Conservation (phyloP, 1,139 yeast genomes). For the Yamadazyma taylorii region DNA sequence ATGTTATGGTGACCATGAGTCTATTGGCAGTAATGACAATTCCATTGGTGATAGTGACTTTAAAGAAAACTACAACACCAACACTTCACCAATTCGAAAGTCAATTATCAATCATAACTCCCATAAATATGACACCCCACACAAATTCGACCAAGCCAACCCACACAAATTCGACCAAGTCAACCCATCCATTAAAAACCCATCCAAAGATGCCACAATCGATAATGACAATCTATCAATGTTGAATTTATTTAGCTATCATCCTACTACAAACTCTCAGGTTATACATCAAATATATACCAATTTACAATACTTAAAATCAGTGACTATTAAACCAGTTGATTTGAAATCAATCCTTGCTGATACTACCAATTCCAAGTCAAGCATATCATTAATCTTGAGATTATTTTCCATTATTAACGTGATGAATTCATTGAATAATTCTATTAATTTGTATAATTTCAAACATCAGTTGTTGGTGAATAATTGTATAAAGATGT, state of each 20-base stretch:
- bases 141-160: too few species aligned
- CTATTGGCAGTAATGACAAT: too few species aligned
- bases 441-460: constrained; percentile 4
- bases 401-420: constrained; percentile 7
- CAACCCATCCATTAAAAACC: too few species aligned
- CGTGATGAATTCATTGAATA: constrained; percentile 8
- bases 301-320: constrained; percentile 1
- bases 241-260: neutral
- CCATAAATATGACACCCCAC: too few species aligned
- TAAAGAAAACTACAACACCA: constrained; percentile 11
- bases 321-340: neutral
- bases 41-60: neutral
- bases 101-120: constrained; percentile 4
- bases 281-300: neutral
- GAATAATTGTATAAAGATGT: constrained; percentile 9
- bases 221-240: constrained; percentile 1
- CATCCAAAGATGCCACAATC: neutral
- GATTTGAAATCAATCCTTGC: neutral
- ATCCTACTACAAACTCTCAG: neutral
- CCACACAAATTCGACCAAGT: too few species aligned
- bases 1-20: neutral
- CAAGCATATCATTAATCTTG: neutral
- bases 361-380: neutral
- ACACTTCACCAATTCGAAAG: constrained; percentile 12
- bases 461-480: constrained; percentile 10